These are phyloP conservation scores for Didymella glomerata DNA, from an alignment of 2,329 filamentous ascomycete genomes.

Conservation along the genomic window DNA sequence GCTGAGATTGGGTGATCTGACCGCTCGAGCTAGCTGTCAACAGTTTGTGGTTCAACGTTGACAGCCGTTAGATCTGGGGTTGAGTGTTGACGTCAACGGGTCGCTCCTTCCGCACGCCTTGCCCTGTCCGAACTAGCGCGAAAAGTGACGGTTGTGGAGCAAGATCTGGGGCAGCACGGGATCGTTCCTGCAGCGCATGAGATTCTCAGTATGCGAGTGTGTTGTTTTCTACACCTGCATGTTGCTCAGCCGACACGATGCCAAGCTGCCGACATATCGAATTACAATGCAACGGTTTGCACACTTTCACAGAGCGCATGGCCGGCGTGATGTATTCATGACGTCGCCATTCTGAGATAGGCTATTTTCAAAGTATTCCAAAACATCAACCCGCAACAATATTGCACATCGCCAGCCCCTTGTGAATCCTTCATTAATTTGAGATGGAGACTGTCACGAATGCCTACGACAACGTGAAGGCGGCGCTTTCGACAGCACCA, in stretches of 20 bases:
- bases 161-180: neutral
- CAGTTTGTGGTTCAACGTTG: neutral
- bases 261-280: neutral
- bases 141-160: neutral
- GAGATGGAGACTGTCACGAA: constrained; percentile 7
- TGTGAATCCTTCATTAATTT: neutral
- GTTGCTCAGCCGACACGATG: too few species aligned
- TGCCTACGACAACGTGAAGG: constrained; percentile 7
- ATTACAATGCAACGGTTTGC: neutral
- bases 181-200: neutral
- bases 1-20: neutral
- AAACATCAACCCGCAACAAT: neutral
- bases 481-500: constrained; percentile 29
- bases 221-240: too few species aligned
- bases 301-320: neutral
- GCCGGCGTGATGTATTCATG: constrained; percentile 4
- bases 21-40: neutral
- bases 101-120: constrained; percentile 3
- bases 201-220: too few species aligned
- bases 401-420: neutral
- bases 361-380: neutral
- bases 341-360: neutral
- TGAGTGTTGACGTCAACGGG: constrained; percentile 18
- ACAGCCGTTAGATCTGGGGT: neutral
- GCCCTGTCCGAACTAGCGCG: constrained; percentile 2